Conservation (phyloP, 768 basidiomycete species). For the Calvatia gigantea region DNA sequence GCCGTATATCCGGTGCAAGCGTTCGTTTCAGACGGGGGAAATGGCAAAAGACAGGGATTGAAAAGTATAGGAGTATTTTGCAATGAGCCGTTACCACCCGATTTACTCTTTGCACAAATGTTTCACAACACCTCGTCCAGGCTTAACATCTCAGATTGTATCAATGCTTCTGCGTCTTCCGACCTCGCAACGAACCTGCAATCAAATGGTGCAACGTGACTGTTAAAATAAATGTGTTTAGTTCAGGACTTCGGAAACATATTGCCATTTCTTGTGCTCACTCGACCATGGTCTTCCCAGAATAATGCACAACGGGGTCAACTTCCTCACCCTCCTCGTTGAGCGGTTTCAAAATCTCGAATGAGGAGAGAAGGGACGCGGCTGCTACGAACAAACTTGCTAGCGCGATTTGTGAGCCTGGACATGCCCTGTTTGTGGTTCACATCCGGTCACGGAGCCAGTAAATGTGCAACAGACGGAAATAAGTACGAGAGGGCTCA, state of each 20-base stretch:
- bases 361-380: constrained; percentile 18
- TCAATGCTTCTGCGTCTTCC: not conserved
- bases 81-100: too few species aligned
- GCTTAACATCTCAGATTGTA: not conserved
- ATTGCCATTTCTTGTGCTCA: not conserved
- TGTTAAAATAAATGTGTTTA: not conserved
- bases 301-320: constrained; percentile 4
- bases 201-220: constrained; percentile 2
- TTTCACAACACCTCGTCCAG: not conserved
- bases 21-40: too few species aligned
- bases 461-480: too few species aligned
- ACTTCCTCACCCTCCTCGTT: constrained; percentile 19
- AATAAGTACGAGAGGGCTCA: not conserved
- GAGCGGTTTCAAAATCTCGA: constrained; percentile 15
- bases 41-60: too few species aligned
- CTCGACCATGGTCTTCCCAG: constrained; percentile 5
- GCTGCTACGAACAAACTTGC: constrained; percentile 17
- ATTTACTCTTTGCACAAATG: too few species aligned
- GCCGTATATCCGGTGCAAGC: too few species aligned
- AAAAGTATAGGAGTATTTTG: too few species aligned
- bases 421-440: constrained; percentile 18
- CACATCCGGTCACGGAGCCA: not conserved
- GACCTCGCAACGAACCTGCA: constrained; percentile 1
- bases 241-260: not conserved
- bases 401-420: constrained; percentile 21